Evolutionary conservation across 1,284 basidiomycete species (phyloP), one percentile per base, ranked within the genome.

Genomic region (Coniophora puteana): DNA sequence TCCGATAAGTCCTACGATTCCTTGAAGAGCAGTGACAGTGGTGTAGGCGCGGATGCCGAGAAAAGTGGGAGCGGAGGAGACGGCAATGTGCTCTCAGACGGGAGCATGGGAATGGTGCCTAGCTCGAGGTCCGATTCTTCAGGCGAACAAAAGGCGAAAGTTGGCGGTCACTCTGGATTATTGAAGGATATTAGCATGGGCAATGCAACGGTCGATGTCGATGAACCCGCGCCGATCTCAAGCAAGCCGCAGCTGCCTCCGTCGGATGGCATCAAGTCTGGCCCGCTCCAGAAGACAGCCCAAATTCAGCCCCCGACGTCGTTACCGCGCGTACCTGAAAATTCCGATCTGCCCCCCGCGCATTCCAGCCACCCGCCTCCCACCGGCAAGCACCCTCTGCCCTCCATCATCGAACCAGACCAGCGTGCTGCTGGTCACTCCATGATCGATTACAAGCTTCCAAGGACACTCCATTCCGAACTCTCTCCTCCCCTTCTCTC

Each of bases 401-500:
- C 23, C 5, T 23, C n/a, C n/a, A n/a, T n/a, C n/a, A n/a, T 25
- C 18, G 49, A 55, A 24, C 33, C 29, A 4, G 51, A 47, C 36
- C 45, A 47, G 21, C 35, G 27, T 20, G 23, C 44, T 37, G 28
- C 28, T 5, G 49, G 48, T 12, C 38, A 48, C 23, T 44, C 52
- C 4, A 47, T 55, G 10, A 65, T 72, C 43, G 74, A 83, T 47
- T 82, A 78, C 54, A 76, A 75, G 45, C 63, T 71, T 41, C 84
- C 85, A 20, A 68, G 81, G 29, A 59, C 61, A 40, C 61, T 87
- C 45, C 80, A 86, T 52, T 59, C 58, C 24, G 65, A 70, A 16
- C 40, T 56, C 44, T 73, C 76, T n/a, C 83, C 83, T 1, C 71
- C 75, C 11, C 62, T 74, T 23, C 58, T 93, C 38, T 78, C 76